Conservation (phyloP, 1,139 yeast species). For the Spencermartinsiella ligniputridi region DNA sequence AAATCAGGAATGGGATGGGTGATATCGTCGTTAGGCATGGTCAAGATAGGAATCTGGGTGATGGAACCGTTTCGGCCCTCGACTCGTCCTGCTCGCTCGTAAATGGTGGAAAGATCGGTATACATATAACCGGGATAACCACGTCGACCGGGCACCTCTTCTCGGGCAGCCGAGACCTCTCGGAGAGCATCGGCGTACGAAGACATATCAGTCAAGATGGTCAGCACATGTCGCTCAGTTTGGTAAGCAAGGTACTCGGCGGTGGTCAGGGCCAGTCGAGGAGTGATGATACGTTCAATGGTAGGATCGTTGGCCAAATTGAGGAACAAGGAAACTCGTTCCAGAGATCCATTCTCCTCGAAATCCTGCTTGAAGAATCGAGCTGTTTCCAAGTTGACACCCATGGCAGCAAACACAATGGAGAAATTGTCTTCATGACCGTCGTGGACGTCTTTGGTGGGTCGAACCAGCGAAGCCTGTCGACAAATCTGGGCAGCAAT, state of each 20-base stretch:
- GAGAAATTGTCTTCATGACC: constrained; percentile 99
- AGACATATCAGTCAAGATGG: constrained; percentile 97
- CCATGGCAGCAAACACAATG: constrained; percentile 98
- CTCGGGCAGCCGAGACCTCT: constrained; percentile 99
- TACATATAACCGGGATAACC: constrained; percentile 99
- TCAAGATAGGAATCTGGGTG: constrained; percentile 96
- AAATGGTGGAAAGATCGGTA: constrained; percentile 97
- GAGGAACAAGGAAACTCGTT: constrained; percentile 92
- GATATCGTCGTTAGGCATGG: constrained; percentile 99
- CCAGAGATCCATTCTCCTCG: constrained; percentile 97
- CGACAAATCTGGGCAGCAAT: constrained; percentile 99
- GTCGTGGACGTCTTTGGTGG: constrained; percentile 98
- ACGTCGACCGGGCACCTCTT: constrained; percentile 99
- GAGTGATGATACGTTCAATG: constrained; percentile 97
- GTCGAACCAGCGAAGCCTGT: constrained; percentile 98
- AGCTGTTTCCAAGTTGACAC: constrained; percentile 88
- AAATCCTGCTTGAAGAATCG: constrained; percentile 97
- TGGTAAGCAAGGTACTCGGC: constrained; percentile 98
- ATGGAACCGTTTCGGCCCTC: constrained; percentile 99
- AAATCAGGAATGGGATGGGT: constrained; percentile 99
- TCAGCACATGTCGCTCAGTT: constrained; percentile 97
- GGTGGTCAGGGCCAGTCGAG: constrained; percentile 98
- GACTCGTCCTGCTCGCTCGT: constrained; percentile 99
- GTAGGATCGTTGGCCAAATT: constrained; percentile 99
- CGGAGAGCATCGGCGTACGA: constrained; percentile 99